Base-by-base conservation (phyloP, 192 early-diverging fungal species). In the Lunasporangiospora selenospora region DNA sequence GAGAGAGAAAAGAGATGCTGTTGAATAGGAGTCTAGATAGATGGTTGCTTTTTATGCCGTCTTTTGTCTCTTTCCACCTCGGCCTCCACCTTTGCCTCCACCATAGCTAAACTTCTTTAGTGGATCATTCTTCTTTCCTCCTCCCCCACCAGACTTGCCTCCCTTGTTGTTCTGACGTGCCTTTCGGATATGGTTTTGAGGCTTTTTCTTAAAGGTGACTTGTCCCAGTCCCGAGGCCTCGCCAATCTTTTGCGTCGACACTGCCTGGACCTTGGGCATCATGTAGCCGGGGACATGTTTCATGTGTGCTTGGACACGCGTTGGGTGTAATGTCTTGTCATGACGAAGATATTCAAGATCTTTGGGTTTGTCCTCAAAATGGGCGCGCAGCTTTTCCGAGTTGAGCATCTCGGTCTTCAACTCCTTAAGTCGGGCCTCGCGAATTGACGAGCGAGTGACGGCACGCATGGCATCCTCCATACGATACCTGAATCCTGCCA, bases 361-460 rank as follows among this genome's bases (percentile, higher is more conserved):
- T 30, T 87, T 85, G 30, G 97, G 96, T 55, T 95, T 95, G 69
- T 96, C 93, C 76, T 97, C 95, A 78, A 99, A 99, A 80, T 99
- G 94, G 2, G 94, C 81, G 81, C 83, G 39, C 45, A 99, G 85
- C 76, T 94, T 97, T 69, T 98, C 93, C 16, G 93, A 95, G 73
- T 94, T 96, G 46, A 99, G 59, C 51, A 98, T 96, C 80, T 99
- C 97, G 31, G 86, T 82, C 77, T 94, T 95, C 57, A 99, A 70
- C 75, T 99, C 97, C 71, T 94, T 96, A n/a, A 96, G 75, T 51
- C 97, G 81, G 7, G 97, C 95, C 67, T 98, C 94, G 21, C 88
- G 89, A 43, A 99, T 85, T 19, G 91, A 83, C 6, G 73, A 76
- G 12, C 80, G 69, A 2, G 94, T 95, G 4, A 98, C 90, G 3